Conservation (phyloP, 495 filamentous ascomycete species). For the Aspergillus cavernicola region DNA sequence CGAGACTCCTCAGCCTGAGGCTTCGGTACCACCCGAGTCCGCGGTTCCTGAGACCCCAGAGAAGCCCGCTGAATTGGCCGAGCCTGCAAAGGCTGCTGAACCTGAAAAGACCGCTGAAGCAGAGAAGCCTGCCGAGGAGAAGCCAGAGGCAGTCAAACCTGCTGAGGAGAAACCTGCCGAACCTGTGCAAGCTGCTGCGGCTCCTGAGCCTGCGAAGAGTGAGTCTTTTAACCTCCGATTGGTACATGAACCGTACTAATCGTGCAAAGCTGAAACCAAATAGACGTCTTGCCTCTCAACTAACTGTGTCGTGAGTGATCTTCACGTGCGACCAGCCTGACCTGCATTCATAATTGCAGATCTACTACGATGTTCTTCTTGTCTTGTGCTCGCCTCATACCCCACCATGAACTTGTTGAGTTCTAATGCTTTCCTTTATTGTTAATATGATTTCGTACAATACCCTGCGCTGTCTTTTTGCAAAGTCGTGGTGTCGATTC, state of each 20-base stretch:
- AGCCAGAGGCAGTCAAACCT: too few species aligned
- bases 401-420: conserved; percentile 15
- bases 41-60: conserved; percentile 5
- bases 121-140: too few species aligned
- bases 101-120: conserved; percentile 5
- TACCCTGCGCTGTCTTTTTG: conserved; percentile 12
- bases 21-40: conserved; percentile 6
- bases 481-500: not conserved
- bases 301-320: conserved; percentile 7
- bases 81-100: conserved; percentile 10
- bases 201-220: conserved; percentile 20
- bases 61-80: conserved; percentile 4
- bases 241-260: not conserved
- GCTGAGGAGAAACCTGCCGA: not conserved
- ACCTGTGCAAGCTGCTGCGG: conserved; percentile 1
- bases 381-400: conserved; percentile 17
- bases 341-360: conserved; percentile 5
- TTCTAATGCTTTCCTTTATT: conserved; percentile 7
- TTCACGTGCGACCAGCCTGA: not conserved
- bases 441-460: conserved; percentile 10
- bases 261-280: conserved; percentile 5
- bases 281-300: conserved; percentile 7
- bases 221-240: not conserved
- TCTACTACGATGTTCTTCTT: not conserved
- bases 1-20: conserved; percentile 5